Evolutionary conservation across 805 yeast genomes (phyloP).

Genomic region (Ogataea nakhonphanomensis): DNA sequence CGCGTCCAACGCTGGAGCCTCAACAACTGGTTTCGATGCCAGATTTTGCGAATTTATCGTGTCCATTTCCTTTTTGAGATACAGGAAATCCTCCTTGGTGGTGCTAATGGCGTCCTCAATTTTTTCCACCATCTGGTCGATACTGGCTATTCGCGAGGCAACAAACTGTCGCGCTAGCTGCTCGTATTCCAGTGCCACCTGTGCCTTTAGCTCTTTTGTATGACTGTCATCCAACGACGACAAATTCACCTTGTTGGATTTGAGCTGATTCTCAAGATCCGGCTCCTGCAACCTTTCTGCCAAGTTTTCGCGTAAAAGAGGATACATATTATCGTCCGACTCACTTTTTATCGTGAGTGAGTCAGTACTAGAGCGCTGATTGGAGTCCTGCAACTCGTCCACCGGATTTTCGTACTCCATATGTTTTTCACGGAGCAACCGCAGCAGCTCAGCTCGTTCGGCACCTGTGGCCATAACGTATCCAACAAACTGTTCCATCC

Average conservation of each 20-base stretch:
- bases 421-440: slow-evolving; percentile 9
- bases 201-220: slow-evolving; percentile 16
- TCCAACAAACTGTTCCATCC: slow-evolving; percentile 19
- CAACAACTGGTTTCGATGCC: slow-evolving; percentile 2
- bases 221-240: slow-evolving; percentile 16
- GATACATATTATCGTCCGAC: slow-evolving; percentile 2
- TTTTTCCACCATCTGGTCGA: slow-evolving; percentile 31
- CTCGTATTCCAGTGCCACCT: slow-evolving; percentile 32
- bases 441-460: slow-evolving; percentile 14
- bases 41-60: slow-evolving; percentile 7
- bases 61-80: slow-evolving; percentile 19
- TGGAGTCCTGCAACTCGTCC: background rate
- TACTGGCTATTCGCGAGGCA: slow-evolving; percentile 28
- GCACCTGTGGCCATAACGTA: slow-evolving; percentile 17
- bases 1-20: slow-evolving; percentile 8
- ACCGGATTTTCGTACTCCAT: slow-evolving; percentile 3
- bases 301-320: slow-evolving; percentile 10
- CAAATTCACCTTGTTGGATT: background rate
- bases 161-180: slow-evolving; percentile 30
- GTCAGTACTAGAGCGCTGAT: background rate
- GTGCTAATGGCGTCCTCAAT: slow-evolving; percentile 31
- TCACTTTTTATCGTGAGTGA: background rate
- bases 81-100: slow-evolving; percentile 19
- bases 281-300: slow-evolving; percentile 11
- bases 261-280: slow-evolving; percentile 3